These are phyloP conservation scores for Porphyridium purpureum DNA, from an alignment of 23 red algal genomes.

Conservation along the genomic window DNA sequence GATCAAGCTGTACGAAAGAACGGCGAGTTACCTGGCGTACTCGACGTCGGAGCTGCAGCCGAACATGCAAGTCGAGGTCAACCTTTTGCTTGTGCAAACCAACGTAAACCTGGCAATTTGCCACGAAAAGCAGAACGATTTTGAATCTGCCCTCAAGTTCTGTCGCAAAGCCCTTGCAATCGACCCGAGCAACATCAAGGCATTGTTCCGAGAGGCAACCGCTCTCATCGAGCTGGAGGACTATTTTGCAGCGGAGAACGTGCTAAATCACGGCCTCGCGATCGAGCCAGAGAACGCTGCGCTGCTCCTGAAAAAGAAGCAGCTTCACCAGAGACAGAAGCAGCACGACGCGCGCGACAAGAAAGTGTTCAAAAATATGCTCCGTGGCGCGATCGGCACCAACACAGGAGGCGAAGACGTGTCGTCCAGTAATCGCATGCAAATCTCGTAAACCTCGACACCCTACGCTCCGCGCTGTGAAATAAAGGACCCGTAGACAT, in stretches of 20 bases:
- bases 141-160: slow-evolving; percentile 39
- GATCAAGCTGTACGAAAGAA: slow-evolving; percentile 61
- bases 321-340: background rate
- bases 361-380: no score
- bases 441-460: no score
- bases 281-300: slow-evolving; percentile 40
- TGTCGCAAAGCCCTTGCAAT: slow-evolving; percentile 73
- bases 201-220: slow-evolving; percentile 38
- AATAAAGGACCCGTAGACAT: no score
- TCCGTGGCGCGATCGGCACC: no score
- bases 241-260: slow-evolving; percentile 36
- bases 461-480: no score
- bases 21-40: slow-evolving; percentile 50
- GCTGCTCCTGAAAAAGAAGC: no score
- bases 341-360: background rate
- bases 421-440: no score
- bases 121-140: slow-evolving; percentile 37
- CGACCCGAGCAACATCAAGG: slow-evolving; percentile 65
- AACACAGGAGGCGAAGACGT: no score
- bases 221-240: slow-evolving; percentile 43
- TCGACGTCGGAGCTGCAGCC: slow-evolving; percentile 48
- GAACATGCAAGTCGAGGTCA: slow-evolving; percentile 51
- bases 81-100: slow-evolving; percentile 39
- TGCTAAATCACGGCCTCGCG: slow-evolving; percentile 41
- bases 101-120: slow-evolving; percentile 66